Percentiles rank a stretch among this genome's conserved stretches.
Conservation (phyloP, 2,329 filamentous ascomycete genomes). For the Exutisphaerella laricina region DNA sequence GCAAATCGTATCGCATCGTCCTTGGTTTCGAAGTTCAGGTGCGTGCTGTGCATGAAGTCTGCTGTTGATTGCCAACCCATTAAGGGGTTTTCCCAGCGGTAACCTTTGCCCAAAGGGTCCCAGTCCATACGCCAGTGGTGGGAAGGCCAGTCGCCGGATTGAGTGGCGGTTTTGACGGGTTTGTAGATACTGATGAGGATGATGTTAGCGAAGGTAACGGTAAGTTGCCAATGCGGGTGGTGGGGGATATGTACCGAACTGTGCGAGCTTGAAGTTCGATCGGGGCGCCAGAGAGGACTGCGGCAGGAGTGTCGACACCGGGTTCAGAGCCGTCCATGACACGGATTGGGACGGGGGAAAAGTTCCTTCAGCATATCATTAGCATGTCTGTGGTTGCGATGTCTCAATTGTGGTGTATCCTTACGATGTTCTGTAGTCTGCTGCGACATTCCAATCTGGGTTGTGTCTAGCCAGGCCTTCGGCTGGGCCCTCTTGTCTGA, state of each 20-base stretch:
- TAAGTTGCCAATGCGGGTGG: background rate
- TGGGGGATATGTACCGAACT: constrained; percentile 63
- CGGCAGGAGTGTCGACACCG: constrained; percentile 67
- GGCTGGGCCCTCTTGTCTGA: constrained; percentile 46
- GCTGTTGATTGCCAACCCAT: constrained; percentile 98
- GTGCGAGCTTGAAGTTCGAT: constrained; percentile 89
- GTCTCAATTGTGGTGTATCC: constrained; percentile 28
- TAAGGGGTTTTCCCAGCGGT: constrained; percentile 96
- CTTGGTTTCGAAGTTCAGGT: constrained; percentile 84
- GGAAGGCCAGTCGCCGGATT: constrained; percentile 81
- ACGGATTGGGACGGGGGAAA: constrained; percentile 82
- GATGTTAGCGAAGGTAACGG: constrained; percentile 3
- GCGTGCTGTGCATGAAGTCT: constrained; percentile 91
- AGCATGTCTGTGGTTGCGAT: background rate
- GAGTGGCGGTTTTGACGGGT: constrained; percentile 88
- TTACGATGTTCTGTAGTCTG: constrained; percentile 90
- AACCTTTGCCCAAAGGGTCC: constrained; percentile 86
- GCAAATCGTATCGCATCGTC: constrained; percentile 93
- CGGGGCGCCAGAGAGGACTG: constrained; percentile 84
- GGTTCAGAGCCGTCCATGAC: constrained; percentile 89
- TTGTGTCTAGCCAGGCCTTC: constrained; percentile 58
- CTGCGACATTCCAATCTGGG: constrained; percentile 72
- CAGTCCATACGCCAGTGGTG: constrained; percentile 97
- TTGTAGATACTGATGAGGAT: constrained; percentile 69
- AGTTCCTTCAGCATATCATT: constrained; percentile 56